Conservation (phyloP, 2,329 filamentous ascomycete genomes). For the Clarireedia hainanense region DNA sequence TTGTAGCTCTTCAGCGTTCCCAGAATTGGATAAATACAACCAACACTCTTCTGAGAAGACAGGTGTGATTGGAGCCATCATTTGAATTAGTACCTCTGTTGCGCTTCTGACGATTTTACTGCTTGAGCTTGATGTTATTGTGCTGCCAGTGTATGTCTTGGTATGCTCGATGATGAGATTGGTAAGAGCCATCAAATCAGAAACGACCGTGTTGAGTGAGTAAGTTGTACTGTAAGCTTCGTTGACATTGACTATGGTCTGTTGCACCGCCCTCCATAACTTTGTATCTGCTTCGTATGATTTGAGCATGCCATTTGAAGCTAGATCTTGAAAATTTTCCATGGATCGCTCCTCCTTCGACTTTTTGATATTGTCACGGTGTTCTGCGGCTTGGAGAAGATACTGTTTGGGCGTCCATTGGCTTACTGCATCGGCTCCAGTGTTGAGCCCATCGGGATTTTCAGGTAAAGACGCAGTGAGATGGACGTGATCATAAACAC, state of each 20-base stretch:
- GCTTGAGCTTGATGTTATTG: neutral
- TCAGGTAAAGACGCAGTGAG: neutral
- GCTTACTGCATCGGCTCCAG: neutral
- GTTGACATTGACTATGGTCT: constrained; percentile 59
- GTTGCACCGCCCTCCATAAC: constrained; percentile 60
- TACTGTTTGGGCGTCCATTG: neutral
- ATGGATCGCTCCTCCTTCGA: neutral
- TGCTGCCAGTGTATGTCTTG: constrained; percentile 10
- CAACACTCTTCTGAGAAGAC: constrained; percentile 78
- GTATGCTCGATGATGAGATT: constrained; percentile 49
- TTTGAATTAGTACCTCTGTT: constrained; percentile 49
- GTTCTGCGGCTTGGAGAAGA: neutral
- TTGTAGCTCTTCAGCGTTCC: neutral
- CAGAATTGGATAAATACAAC: constrained; percentile 31
- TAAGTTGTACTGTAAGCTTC: constrained; percentile 63
- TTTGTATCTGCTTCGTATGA: constrained; percentile 14
- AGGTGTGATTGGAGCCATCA: constrained; percentile 74
- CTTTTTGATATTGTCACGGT: neutral
- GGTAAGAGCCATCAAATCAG: constrained; percentile 74
- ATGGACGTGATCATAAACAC: constrained; percentile 37
- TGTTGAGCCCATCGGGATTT: neutral
- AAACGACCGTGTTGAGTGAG: constrained; percentile 74
- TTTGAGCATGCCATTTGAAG: neutral
- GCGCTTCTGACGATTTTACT: constrained; percentile 17
- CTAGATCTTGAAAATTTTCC: neutral